These are phyloP conservation scores for Rhodotorula sp. DNA, from an alignment of 1,284 basidiomycete species.

Conservation along the genomic window DNA sequence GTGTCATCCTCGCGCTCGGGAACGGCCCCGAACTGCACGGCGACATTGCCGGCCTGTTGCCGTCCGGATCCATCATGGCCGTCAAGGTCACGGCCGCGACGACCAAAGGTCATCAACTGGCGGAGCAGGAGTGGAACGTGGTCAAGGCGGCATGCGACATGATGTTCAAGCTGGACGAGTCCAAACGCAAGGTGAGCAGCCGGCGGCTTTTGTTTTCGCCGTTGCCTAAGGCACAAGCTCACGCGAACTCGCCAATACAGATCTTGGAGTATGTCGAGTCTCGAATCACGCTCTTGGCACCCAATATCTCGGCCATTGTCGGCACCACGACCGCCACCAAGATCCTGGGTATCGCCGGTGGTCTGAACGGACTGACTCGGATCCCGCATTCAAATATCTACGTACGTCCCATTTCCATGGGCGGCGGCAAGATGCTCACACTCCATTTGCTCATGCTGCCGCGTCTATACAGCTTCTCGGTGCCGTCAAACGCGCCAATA, in stretches of 20 bases:
- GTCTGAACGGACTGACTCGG: constrained; percentile 82
- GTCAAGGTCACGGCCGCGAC: constrained; percentile 94
- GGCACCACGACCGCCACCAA: constrained; percentile 98
- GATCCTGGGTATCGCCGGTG: constrained; percentile 94
- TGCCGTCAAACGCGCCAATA: constrained; percentile 83
- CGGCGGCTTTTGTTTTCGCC: too few species aligned
- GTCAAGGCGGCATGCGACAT: constrained; percentile 83
- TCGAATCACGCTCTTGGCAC: constrained; percentile 95
- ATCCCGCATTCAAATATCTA: constrained; percentile 96
- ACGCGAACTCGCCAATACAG: constrained; percentile 49
- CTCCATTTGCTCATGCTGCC: neutral
- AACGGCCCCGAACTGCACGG: constrained; percentile 67
- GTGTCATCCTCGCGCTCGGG: constrained; percentile 81
- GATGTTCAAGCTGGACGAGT: constrained; percentile 80
- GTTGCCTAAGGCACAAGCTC: too few species aligned
- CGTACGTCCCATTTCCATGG: constrained; percentile 55
- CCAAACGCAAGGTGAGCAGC: constrained; percentile 77
- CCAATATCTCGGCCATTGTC: constrained; percentile 96
- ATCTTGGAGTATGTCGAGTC: constrained; percentile 99
- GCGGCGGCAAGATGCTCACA: neutral
- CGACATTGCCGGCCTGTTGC: constrained; percentile 78
- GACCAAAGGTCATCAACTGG: constrained; percentile 72
- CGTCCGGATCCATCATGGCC: constrained; percentile 91
- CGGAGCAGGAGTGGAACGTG: constrained; percentile 70
- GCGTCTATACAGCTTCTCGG: constrained; percentile 71